Percentiles rank a stretch among this genome's conserved stretches.
Conservation (phyloP, 2,329 filamentous ascomycete species). For the Neospermospora avenae region DNA sequence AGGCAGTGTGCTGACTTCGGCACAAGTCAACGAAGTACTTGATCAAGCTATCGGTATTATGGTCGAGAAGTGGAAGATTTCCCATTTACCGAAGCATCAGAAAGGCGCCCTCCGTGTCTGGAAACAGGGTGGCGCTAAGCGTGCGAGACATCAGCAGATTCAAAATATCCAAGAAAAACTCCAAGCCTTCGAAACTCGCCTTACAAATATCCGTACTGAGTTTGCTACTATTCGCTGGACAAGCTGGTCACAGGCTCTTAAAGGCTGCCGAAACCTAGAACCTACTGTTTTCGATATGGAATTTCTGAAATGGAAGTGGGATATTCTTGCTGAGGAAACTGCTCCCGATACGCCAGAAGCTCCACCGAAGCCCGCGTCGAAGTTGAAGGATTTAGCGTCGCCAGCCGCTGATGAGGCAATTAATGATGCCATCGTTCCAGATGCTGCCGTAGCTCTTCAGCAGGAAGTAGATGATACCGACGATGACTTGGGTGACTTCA, state of each 20-base stretch:
- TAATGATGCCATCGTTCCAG: conserved; percentile 36
- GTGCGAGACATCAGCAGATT: conserved; percentile 42
- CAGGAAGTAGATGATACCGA: conserved; percentile 36
- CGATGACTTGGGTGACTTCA: conserved; percentile 46
- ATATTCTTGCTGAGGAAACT: conserved; percentile 42
- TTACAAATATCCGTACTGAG: conserved; percentile 52
- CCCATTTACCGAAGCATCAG: conserved; percentile 53
- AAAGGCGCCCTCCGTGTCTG: conserved; percentile 59
- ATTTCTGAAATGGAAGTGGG: conserved; percentile 49
- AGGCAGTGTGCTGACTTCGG: conserved; percentile 36
- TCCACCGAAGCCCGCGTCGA: conserved; percentile 2
- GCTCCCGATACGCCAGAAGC: conserved; percentile 37
- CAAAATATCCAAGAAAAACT: conserved; percentile 42
- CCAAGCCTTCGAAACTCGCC: conserved; percentile 44
- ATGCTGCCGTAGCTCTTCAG: conserved; percentile 39
- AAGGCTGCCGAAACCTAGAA: conserved; percentile 59
- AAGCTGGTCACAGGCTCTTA: conserved; percentile 48
- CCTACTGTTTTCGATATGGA: conserved; percentile 61
- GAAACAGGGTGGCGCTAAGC: conserved; percentile 48
- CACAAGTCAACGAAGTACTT: conserved; percentile 51
- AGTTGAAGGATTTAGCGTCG: conserved; percentile 8
- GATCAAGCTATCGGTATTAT: conserved; percentile 50
- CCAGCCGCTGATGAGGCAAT: conserved; percentile 21
- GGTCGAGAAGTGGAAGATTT: conserved; percentile 53
- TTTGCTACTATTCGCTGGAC: conserved; percentile 53